A percentile compares a stretch with the other conserved stretches of the same genome.
Evolutionary conservation across 2,329 filamentous ascomycete species (phyloP).

Genomic region (Phaeosphaeriaceae sp.): DNA sequence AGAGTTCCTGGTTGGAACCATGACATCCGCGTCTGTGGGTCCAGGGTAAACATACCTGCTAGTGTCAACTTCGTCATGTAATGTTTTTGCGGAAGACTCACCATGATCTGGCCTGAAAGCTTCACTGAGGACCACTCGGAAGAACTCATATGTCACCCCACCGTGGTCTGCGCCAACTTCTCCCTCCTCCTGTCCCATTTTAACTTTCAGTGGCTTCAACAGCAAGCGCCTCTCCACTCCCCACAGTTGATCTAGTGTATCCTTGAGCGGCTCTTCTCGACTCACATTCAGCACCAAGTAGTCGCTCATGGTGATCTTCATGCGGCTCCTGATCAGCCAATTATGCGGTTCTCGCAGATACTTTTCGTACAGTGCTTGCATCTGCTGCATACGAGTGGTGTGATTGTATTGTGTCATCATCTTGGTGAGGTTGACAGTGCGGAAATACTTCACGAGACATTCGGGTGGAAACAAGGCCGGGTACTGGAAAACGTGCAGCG

Average conservation of each 20-base stretch:
- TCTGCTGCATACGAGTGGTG: slow-evolving; percentile 35
- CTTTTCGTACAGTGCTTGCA: slow-evolving; percentile 34
- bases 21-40: slow-evolving; percentile 76
- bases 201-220: slow-evolving; percentile 84
- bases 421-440: slow-evolving; percentile 82
- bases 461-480: slow-evolving; percentile 79
- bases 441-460: slow-evolving; percentile 81
- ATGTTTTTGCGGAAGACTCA: slow-evolving; percentile 19
- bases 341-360: slow-evolving; percentile 32
- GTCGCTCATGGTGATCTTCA: slow-evolving; percentile 46
- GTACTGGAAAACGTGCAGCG: slow-evolving; percentile 78
- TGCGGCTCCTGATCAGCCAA: slow-evolving; percentile 35
- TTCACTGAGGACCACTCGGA: slow-evolving; percentile 81
- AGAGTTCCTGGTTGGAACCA: slow-evolving; percentile 88
- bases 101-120: slow-evolving; percentile 79
- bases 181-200: slow-evolving; percentile 78
- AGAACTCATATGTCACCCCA: slow-evolving; percentile 96
- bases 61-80: slow-evolving; percentile 13
- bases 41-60: slow-evolving; percentile 75
- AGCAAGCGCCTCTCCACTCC: slow-evolving; percentile 82
- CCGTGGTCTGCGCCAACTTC: slow-evolving; percentile 94
- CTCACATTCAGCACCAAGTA: slow-evolving; percentile 55
- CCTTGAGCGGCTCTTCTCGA: slow-evolving; percentile 49
- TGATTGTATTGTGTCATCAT: slow-evolving; percentile 82
- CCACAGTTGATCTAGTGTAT: slow-evolving; percentile 84